Conservation (phyloP, 2,329 filamentous ascomycete genomes). For the Lojkania enalia region DNA sequence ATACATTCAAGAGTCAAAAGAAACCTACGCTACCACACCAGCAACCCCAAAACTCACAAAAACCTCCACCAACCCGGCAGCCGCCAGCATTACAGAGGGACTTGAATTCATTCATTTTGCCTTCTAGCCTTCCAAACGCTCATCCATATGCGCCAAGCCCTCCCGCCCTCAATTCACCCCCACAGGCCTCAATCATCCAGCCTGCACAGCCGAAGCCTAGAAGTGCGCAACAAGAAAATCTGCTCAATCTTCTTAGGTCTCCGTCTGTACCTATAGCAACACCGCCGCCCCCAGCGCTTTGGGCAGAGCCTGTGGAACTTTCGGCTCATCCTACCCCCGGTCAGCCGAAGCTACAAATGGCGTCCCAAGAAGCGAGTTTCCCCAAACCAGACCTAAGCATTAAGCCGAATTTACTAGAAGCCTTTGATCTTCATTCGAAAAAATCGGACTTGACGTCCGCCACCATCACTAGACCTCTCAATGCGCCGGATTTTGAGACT, state of each 20-base stretch:
- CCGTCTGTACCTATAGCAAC: slow-evolving; percentile 27
- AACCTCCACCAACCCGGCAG: slow-evolving; percentile 24
- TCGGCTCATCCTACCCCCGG: slow-evolving; percentile 49
- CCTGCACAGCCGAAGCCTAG: slow-evolving; percentile 42
- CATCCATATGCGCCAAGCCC: slow-evolving; percentile 30
- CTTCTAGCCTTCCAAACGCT: slow-evolving; percentile 11
- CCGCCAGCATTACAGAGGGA: slow-evolving; percentile 25
- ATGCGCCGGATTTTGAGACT: slow-evolving; percentile 47
- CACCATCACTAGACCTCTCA: slow-evolving; percentile 47
- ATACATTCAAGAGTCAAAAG: slow-evolving; percentile 56
- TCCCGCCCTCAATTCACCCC: slow-evolving; percentile 35
- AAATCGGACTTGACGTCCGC: slow-evolving; percentile 42
- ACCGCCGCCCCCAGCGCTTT: slow-evolving; percentile 22
- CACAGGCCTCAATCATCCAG: slow-evolving; percentile 24
- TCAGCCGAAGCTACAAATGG: slow-evolving; percentile 6
- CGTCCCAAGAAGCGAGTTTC: slow-evolving; percentile 22
- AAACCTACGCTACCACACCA: slow-evolving; percentile 24
- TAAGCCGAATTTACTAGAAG: slow-evolving; percentile 24
- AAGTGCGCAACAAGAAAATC: slow-evolving; percentile 49
- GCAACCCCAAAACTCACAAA: slow-evolving; percentile 22
- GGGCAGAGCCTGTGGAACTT: slow-evolving; percentile 50
- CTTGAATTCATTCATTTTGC: slow-evolving; percentile 29
- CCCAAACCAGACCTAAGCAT: slow-evolving; percentile 18
- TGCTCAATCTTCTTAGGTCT: slow-evolving; percentile 51
- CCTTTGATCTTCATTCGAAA: slow-evolving; percentile 21